A percentile compares a stretch with the other conserved stretches of the same genome.
These are phyloP conservation scores for Kondoa subrosea DNA, from an alignment of 768 basidiomycete species.

Conservation along the genomic window DNA sequence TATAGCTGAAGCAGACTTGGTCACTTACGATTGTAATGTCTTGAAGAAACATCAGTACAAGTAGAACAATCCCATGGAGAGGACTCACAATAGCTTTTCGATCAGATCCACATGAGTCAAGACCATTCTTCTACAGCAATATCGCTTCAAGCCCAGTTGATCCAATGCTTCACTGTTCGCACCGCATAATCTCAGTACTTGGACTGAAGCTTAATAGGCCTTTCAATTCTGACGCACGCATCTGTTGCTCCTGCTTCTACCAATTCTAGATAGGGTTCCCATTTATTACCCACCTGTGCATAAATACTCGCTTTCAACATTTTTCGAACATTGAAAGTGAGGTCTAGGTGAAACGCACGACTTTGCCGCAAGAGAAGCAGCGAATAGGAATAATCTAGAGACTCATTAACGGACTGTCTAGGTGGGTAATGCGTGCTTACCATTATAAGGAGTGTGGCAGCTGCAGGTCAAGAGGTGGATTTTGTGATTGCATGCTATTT, in stretches of 20 bases:
- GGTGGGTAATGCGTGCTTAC: background rate
- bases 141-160: slow-evolving; percentile 71
- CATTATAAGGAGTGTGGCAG: background rate
- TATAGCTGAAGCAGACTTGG: no score
- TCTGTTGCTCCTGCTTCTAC: slow-evolving; percentile 66
- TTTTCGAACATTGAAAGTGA: background rate
- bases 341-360: slow-evolving; percentile 88
- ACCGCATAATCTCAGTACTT: background rate
- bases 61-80: no score
- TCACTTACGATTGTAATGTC: no score
- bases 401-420: background rate
- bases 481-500: no score
- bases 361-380: slow-evolving; percentile 51
- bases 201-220: background rate
- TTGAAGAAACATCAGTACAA: no score
- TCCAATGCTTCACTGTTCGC: slow-evolving; percentile 67
- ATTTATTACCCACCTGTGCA: slow-evolving; percentile 3
- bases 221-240: slow-evolving; percentile 49
- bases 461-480: no score
- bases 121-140: slow-evolving; percentile 99
- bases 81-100: slow-evolving; percentile 52
- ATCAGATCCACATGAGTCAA: slow-evolving; percentile 94
- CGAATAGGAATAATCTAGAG: slow-evolving; percentile 75
- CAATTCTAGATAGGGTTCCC: slow-evolving; percentile 54
- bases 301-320: no score